Evolutionary conservation across 805 yeast species (phyloP).

Genomic region (Suhomyces faveliae): DNA sequence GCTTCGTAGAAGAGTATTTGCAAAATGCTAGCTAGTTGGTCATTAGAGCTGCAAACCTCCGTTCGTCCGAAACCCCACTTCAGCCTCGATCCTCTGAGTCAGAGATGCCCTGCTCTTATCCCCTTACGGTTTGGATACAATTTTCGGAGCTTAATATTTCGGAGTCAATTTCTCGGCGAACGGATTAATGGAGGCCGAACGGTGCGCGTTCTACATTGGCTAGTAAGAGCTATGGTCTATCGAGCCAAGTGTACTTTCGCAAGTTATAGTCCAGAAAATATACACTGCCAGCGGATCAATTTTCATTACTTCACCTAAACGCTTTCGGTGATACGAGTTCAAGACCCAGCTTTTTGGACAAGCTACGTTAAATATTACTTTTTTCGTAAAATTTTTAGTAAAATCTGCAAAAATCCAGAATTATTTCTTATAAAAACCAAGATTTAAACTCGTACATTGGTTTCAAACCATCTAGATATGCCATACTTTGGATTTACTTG

Average conservation of each 20-base stretch:
- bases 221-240: not conserved
- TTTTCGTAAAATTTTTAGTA: not conserved
- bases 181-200: not conserved
- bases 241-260: too few species aligned
- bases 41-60: not conserved
- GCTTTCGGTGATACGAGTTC: not conserved
- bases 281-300: too few species aligned
- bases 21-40: not conserved
- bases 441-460: not conserved
- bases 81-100: not conserved
- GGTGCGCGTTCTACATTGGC: not conserved
- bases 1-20: not conserved
- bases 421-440: not conserved
- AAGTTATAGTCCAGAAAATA: not conserved
- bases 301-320: too few species aligned
- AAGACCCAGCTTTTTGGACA: not conserved
- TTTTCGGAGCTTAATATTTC: not conserved
- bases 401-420: not conserved
- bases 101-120: not conserved
- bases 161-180: not conserved
- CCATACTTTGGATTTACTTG: slow-evolving; percentile 42
- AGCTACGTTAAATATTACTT: not conserved
- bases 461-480: slow-evolving; percentile 47
- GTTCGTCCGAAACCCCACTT: not conserved
- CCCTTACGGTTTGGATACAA: not conserved